Evolutionary conservation across 768 basidiomycete species (phyloP).

Genomic region (Tephrocybe sp.): DNA sequence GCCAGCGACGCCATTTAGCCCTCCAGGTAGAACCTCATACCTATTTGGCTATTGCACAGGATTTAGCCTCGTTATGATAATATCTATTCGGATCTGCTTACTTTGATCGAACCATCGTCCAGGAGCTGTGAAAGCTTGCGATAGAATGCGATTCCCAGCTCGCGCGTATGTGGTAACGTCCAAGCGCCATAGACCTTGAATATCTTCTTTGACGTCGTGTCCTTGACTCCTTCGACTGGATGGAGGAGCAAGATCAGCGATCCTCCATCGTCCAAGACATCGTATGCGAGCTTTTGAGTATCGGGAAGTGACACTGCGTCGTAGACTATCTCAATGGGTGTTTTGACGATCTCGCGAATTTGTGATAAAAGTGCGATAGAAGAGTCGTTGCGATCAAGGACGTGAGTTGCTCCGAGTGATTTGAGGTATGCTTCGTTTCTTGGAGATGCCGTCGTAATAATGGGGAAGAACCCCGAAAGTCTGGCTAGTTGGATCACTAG

Average conservation of each 20-base stretch:
- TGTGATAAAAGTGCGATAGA: conserved; percentile 1
- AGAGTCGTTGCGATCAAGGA: conserved; percentile 24
- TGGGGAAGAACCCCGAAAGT: conserved; percentile 35
- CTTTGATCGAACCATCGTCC: conserved; percentile 21
- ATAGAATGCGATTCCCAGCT: conserved; percentile 10
- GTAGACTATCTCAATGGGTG: conserved; percentile 21
- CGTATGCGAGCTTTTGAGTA: conserved; percentile 36
- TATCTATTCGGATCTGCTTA: conserved; percentile 4
- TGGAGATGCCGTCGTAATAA: conserved; percentile 31
- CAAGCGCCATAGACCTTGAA: conserved; percentile 2
- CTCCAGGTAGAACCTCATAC: conserved; percentile 40
- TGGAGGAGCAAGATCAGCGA: conserved; percentile 24
- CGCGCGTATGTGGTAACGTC: conserved; percentile 6
- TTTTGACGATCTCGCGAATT: conserved; percentile 18
- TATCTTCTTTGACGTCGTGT: conserved; percentile 10
- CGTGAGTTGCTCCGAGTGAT: conserved; percentile 34
- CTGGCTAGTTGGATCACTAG: conserved; percentile 30
- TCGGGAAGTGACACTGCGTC: conserved; percentile 33
- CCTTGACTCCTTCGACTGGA: conserved; percentile 17
- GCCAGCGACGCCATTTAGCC: conserved; percentile 39
- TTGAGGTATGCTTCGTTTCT: conserved; percentile 24
- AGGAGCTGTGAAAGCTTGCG: conserved; percentile 12
- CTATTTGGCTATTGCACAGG: conserved; percentile 37
- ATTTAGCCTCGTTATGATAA: neutral
- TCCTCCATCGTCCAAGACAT: conserved; percentile 35